Base-by-base conservation (phyloP, 1,284 basidiomycete species). In the Takashimella koratensis region DNA sequence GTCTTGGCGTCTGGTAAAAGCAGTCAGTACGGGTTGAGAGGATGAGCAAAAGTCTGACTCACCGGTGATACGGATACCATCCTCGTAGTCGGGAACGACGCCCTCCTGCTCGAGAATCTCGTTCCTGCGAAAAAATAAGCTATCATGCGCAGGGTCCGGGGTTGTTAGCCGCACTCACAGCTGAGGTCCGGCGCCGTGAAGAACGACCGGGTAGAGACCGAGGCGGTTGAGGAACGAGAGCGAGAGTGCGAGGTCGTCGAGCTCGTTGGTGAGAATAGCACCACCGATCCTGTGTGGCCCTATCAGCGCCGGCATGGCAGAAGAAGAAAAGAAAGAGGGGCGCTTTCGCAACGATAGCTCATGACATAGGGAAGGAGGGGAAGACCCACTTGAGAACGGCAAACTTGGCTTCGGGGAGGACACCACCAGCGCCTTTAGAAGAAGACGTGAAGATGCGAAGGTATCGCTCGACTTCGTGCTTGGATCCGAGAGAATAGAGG, bases 171-270 rank as follows among this genome's bases (percentile, higher is more conserved):
- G n/a, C 11, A 56, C 74, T 58, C 49, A 75, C 71, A 94, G 78
- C 74, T 94, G 91, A 40, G 92, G 92, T n/a, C 92, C 92, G 57
- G 87, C 93, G 48, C 93, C 93, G 78, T 97, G 93, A 5, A 96
- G 82, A 45, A 97, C 86, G 59, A 97, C 88, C 0, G 93, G 94
- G 78, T 94, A 96, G 24, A 97, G 82, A 4, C 93, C 94, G 48
- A 96, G 87, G 46, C 90, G 84, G 77, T 93, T 94, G 54, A 97
- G 80, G 80, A 96, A 96, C 75, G 89, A 92, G 63, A 97, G 81
- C 62, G 88, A 93, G 52, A 93, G 83, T 2, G 92, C 90, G 47
- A 97, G 84, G 67, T 95, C 92, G 60, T 95, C 88, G 51, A 96
- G 78, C 60, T 96, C 83, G 67, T 87, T 88, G 53, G 78, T 78